Evolutionary conservation across 345 rosid genomes (phyloP).

Genomic region (Aquilaria sinensis): DNA sequence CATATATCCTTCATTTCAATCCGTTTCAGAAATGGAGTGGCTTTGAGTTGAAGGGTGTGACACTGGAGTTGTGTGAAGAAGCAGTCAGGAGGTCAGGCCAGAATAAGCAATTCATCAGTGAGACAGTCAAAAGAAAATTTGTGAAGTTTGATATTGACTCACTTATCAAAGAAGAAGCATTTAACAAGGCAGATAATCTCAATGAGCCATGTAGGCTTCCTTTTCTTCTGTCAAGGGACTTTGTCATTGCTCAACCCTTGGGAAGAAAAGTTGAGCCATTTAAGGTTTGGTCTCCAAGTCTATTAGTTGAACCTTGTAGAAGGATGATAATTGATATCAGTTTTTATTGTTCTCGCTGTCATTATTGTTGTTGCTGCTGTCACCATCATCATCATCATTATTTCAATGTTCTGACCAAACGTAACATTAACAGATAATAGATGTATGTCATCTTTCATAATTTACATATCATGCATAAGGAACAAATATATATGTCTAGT

Average conservation of each 20-base stretch:
- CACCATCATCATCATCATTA: no score
- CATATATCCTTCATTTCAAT: neutral
- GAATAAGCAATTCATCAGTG: neutral
- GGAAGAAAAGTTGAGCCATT: conserved; percentile 15
- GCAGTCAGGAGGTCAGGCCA: conserved; percentile 6
- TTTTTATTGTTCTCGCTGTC: no score
- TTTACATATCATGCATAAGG: no score
- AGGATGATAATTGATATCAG: no score
- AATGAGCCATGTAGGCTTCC: conserved; percentile 13
- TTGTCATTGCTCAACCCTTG: conserved; percentile 25
- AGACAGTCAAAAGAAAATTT: conserved; percentile 18
- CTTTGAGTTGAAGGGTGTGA: conserved; percentile 14
- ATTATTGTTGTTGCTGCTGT: no score
- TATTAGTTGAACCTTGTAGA: neutral
- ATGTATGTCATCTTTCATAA: no score
- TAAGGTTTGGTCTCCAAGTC: conserved; percentile 20
- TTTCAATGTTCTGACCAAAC: no score
- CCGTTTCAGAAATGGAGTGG: conserved; percentile 32
- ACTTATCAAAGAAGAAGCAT: neutral
- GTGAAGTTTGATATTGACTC: conserved; percentile 22
- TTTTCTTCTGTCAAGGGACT: conserved; percentile 36
- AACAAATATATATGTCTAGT: no score
- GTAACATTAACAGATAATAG: no score
- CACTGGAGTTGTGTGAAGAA: conserved; percentile 21
- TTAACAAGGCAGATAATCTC: no score